Evolutionary conservation across 345 rosid species (phyloP), one percentile per base, ranked within the genome.

Genomic region (Salix udensis): DNA sequence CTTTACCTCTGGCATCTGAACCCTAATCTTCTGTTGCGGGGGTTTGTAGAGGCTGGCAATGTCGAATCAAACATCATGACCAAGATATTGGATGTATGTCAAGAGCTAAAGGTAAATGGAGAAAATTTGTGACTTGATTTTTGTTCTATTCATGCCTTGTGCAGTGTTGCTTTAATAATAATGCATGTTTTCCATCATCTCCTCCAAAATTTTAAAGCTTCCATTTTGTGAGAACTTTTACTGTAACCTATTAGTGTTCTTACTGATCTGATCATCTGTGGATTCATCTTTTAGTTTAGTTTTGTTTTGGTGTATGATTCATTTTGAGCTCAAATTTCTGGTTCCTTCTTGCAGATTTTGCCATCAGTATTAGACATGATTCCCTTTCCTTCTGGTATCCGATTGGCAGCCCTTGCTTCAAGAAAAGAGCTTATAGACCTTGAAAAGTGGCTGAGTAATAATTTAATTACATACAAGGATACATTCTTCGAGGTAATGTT

Each of bases 371-470:
- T 96, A 78, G 97, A 93, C 82, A 84, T 86, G 88, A 81, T 91
- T 71, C 96, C 99, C 74, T 85, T 85, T 78, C 79, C 92, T 69
- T 84, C 76, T 67, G 88, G 91, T 73, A 86, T 96, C 72, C 86
- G 91, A 86, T 83, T 96, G 80, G 96, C 98, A 36, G 91, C 91
- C 65, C 88, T 91, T 80, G 99, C 98, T 77, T 89, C 98, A 71
- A 76, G 83, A 75, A 89, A 89, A 83, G 99, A 91, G 58, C 80
- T 82, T 76, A 53, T 91, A 74, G 97, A 91, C 84, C 87, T 96
- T 75, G 99, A 96, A 76, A 87, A 85, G 80, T 96, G 99, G 99
- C 85, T 93, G 86, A 79, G 74, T 81, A 76, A 64, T 84, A 88
- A 89, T 82, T 79, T 93, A 74, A 80, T 74, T 79, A 76, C 79